Conservation (phyloP, 1,284 basidiomycete species). For the Ceratorhiza oryzae-sativae region DNA sequence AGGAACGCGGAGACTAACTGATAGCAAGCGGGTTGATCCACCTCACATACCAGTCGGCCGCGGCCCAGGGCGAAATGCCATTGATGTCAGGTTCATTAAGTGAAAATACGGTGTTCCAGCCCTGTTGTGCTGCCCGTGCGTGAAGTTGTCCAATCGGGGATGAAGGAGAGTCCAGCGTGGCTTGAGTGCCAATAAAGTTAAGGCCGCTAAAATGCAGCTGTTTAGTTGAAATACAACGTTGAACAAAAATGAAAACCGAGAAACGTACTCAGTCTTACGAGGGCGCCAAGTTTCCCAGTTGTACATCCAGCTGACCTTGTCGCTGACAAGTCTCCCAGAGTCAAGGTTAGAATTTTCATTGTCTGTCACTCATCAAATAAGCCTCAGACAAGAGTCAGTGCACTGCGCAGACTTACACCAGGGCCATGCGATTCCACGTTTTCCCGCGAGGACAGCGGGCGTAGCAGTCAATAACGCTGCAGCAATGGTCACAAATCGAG, state of each 20-base stretch:
- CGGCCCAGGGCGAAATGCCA: not conserved
- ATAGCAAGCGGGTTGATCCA: conserved; percentile 29
- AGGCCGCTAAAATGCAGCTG: conserved; percentile 2
- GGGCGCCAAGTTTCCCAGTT: conserved; percentile 38
- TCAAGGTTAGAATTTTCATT: conserved; percentile 19
- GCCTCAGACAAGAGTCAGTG: too few relatives aligned
- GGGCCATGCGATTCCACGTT: conserved; percentile 32
- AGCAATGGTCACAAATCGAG: not conserved
- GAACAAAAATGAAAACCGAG: too few relatives aligned
- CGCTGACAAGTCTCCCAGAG: not conserved
- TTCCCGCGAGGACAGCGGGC: not conserved
- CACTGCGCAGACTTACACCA: conserved; percentile 21
- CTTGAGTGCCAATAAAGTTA: conserved; percentile 22
- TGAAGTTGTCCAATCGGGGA: conserved; percentile 28
- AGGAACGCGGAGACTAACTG: conserved; percentile 1
- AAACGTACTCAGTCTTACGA: conserved; percentile 1
- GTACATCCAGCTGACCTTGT: conserved; percentile 7
- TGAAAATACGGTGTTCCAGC: conserved; percentile 29
- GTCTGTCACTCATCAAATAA: not conserved
- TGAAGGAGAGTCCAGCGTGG: conserved; percentile 7
- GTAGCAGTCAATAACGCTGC: not conserved
- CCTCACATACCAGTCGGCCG: not conserved
- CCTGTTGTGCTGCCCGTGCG: conserved; percentile 11
- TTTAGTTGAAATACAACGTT: too few relatives aligned
- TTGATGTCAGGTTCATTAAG: conserved; percentile 36